Evolutionary conservation across 176 grass and related monocot genomes (phyloP).

Genomic region (Avena eriantha): DNA sequence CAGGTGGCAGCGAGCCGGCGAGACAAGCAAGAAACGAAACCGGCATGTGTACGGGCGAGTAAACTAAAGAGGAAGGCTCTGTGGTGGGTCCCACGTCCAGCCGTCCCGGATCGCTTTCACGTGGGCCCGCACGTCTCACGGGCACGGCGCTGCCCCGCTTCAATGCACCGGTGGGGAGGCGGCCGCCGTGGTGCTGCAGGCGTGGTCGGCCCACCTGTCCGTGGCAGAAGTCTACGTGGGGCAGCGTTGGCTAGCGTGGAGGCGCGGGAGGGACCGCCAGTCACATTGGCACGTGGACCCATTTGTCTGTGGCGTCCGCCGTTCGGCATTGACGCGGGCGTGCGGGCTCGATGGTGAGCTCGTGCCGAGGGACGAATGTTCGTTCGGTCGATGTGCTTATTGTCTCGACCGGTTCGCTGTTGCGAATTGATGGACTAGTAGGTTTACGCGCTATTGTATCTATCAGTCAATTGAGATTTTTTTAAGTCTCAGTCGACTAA

Average conservation of each 20-base stretch:
- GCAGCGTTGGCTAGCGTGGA: neutral
- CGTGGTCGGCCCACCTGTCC: neutral
- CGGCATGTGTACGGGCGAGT: constrained; percentile 27
- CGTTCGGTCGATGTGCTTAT: neutral
- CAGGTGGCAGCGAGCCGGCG: neutral
- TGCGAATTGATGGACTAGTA: neutral
- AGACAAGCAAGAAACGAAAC: constrained; percentile 25
- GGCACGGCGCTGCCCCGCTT: constrained; percentile 27
- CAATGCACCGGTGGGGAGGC: constrained; percentile 39
- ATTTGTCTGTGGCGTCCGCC: too few species aligned
- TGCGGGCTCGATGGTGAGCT: constrained; percentile 9
- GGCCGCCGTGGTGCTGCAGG: neutral
- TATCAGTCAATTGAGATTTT: too few species aligned
- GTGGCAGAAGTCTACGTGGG: neutral
- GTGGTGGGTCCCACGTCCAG: constrained; percentile 33
- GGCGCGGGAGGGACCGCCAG: too few species aligned
- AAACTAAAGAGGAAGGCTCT: neutral
- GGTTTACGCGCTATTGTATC: neutral
- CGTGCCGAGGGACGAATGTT: neutral
- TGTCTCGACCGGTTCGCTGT: neutral
- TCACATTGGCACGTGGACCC: too few species aligned
- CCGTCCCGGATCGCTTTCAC: constrained; percentile 28
- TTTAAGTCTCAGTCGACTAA: too few species aligned
- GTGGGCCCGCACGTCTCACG: constrained; percentile 45
- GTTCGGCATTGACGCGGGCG: neutral